phyloP scores from a whole-genome alignment of 176 grass and related monocot genomes.

The Carex cristatella region DNA sequence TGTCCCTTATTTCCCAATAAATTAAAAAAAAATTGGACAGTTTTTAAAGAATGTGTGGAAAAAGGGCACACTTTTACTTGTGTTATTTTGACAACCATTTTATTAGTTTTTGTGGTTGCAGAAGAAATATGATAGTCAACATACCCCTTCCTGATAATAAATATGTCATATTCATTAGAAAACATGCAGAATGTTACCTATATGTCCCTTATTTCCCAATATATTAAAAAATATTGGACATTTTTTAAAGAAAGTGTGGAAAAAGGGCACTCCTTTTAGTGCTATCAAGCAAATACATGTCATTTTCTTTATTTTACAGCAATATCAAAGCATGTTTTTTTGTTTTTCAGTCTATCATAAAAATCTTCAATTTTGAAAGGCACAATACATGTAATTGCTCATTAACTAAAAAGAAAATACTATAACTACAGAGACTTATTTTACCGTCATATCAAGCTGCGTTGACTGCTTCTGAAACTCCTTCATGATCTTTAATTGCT shows the following conservation, averaged over 20 bases:
- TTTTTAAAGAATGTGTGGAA: no score
- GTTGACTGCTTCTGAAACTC: slow-evolving; percentile 97
- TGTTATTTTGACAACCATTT: no score
- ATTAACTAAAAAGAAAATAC: neutral
- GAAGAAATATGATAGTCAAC: no score
- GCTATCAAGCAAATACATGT: neutral
- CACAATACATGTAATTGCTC: neutral
- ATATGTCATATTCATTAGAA: neutral
- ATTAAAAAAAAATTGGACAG: neutral
- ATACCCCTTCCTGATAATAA: neutral
- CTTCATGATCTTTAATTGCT: slow-evolving; percentile 87
- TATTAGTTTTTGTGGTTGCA: no score
- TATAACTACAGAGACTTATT: slow-evolving; percentile 12
- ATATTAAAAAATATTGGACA: neutral
- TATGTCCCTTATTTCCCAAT: neutral
- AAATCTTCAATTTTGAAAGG: neutral
- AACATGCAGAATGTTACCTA: neutral
- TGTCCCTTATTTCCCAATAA: neutral
- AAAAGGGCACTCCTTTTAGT: neutral
- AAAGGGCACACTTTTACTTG: no score
- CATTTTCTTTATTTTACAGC: neutral
- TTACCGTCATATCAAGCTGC: slow-evolving; percentile 99
- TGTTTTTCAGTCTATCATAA: neutral
- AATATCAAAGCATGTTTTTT: neutral
- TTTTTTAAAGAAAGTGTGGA: neutral